Evolutionary conservation across 2,329 filamentous ascomycete genomes (phyloP), one percentile per base, ranked within the genome.

Genomic region (Sclerotinia nivalis): DNA sequence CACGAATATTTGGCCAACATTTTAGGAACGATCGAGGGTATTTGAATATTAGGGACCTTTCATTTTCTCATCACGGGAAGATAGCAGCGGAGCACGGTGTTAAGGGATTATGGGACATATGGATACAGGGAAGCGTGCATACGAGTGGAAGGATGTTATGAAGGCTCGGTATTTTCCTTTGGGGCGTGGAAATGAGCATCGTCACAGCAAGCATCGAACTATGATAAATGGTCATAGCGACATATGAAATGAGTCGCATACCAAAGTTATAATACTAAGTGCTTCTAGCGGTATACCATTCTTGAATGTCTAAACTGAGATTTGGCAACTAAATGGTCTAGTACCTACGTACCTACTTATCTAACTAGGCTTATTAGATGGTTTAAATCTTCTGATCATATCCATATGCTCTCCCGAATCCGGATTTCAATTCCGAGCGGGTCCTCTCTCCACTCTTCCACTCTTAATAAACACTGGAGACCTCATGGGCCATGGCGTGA

Each of bases 31-130:
- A 43, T 47, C 20, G 10, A n/a, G 34, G 20, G 28, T 22, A 64
- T 37, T 68, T 69, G 67, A 65, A 69, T 65, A 56, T 64, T 40
- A 64, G 49, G 31, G 25, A 34, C 13, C 4, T 5, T 49, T 40
- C 15, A n/a, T 28, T 22, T n/a, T 54, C 45, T 40, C 49, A 28
- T 22, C 15, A 65, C 25, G 67, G 43, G 40, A 56, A 37, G 61
- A 65, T 31, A 65, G 22, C 49, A 56, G 50, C 22, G 67, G 67
- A 69, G 67, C 59, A 65, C n/a, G 67, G 67, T 65, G 67, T 69
- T 69, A 54, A 25, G 59, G 67, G 59, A 20, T 52, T n/a, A 49
- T 9, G 50, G 64, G 40, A 52, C 22, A 54, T 64, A 56, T 59
- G 67, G 59, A 69, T 56, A 69, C 50, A 65, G 20, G 47, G 47